These are phyloP conservation scores for Quercus lobata DNA, from an alignment of 331 rosid species.

Conservation along the genomic window DNA sequence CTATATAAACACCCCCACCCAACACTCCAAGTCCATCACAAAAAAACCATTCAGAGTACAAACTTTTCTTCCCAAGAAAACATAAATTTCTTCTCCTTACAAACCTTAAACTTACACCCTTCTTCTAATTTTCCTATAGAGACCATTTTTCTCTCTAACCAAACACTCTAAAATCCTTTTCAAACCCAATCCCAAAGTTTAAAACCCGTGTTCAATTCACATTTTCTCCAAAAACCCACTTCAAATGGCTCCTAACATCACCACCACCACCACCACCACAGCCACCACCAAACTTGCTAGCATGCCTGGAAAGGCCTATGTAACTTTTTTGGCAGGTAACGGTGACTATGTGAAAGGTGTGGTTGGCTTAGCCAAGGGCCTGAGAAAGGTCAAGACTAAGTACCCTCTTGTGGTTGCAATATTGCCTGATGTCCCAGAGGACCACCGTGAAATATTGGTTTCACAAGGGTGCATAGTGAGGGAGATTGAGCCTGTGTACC, in stretches of 20 bases:
- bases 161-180: background rate
- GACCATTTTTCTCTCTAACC: background rate
- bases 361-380: conserved; percentile 81
- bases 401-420: conserved; percentile 76
- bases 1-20: conserved; percentile 32
- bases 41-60: too few relatives aligned
- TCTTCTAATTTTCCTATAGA: background rate
- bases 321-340: conserved; percentile 76
- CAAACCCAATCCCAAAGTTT: background rate
- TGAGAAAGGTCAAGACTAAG: conserved; percentile 51
- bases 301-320: conserved; percentile 39
- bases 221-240: background rate
- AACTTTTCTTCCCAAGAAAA: background rate
- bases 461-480: conserved; percentile 68
- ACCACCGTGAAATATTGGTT: conserved; percentile 51
- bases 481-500: conserved; percentile 64
- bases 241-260: conserved; percentile 56
- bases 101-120: background rate
- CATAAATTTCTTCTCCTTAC: background rate
- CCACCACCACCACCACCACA: background rate
- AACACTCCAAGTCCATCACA: background rate
- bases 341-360: conserved; percentile 90
- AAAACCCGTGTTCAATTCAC: background rate
- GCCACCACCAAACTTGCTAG: background rate
- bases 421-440: conserved; percentile 70